Evolutionary conservation across 106 monocot species (phyloP), one percentile per base, ranked within the genome.

Genomic region (Posidonia australis): DNA sequence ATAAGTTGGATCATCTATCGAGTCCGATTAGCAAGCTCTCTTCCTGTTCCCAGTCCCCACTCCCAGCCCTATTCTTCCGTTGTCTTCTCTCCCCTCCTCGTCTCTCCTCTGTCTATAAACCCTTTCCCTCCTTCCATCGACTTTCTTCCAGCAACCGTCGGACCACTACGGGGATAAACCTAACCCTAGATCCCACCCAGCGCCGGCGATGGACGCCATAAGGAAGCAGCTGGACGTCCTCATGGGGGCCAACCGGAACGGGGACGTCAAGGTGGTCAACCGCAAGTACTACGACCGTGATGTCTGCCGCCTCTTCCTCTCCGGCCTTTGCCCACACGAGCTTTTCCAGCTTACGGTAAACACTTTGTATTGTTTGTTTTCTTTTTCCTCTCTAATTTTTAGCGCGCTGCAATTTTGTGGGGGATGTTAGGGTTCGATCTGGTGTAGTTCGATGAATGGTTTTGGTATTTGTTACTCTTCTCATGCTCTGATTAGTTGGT

Each of bases 231-330:
- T 96, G 44, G 94, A 96, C 66, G 83, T 72, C 17, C 81, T 96
- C 46, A 96, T 90, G 94, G 94, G 86, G 13, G 94, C 94, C 30
- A 96, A 96, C 75, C 70, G 94, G 51, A 96, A 96, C 72, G 94
- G 94, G 22, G 94, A 96, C 65, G 86, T 82, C 20, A 63, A 57
- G 60, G 90, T 82, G 73, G 90, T 96, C 27, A 90, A 90, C 49
- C 81, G 90, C 58, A 90, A 90, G 78, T 90, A 82, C 82, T 90
- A 71, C 67, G 94, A 96, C 65, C 83, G 94, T 41, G 94, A 96
- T 52, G 94, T 90, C 67, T 96, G 94, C 80, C 86, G 90, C 22
- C 76, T 86, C 60, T 89, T 58, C 74, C 70, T 94, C 29, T 71
- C 82, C 30, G 93, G 93, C 18, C 89, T 94, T n/a, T 94, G 93